Evolutionary conservation across 2,329 filamentous ascomycete genomes (phyloP).

Genomic region (Alternaria rosae): DNA sequence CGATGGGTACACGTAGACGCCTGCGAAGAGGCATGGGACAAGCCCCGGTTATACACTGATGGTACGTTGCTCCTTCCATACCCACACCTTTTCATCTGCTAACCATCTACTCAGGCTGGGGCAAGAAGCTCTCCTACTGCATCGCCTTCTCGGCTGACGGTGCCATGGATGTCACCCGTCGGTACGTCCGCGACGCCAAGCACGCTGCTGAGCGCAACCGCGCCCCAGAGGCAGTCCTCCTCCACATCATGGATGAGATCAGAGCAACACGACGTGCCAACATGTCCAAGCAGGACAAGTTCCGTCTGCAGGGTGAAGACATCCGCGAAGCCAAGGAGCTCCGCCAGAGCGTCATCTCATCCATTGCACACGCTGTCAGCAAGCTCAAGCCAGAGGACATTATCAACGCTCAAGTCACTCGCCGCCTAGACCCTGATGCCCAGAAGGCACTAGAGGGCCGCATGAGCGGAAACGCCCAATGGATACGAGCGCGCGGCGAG

Average conservation of each 20-base stretch:
- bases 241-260: slow-evolving; percentile 93
- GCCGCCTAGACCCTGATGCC: slow-evolving; percentile 53
- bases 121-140: slow-evolving; percentile 96
- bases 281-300: slow-evolving; percentile 84
- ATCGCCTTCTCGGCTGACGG: slow-evolving; percentile 95
- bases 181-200: slow-evolving; percentile 74
- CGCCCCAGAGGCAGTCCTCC: slow-evolving; percentile 86
- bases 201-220: slow-evolving; percentile 77
- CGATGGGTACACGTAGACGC: slow-evolving; percentile 97
- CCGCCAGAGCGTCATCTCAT: slow-evolving; percentile 74
- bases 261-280: slow-evolving; percentile 82
- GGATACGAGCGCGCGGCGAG: slow-evolving; percentile 48
- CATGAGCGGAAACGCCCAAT: slow-evolving; percentile 50
- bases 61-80: slow-evolving; percentile 58
- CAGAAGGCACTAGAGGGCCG: slow-evolving; percentile 58
- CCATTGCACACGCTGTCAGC: slow-evolving; percentile 76
- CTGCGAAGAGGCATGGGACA: slow-evolving; percentile 95
- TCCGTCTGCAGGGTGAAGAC: slow-evolving; percentile 82
- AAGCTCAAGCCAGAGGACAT: slow-evolving; percentile 65
- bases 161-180: slow-evolving; percentile 71
- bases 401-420: slow-evolving; percentile 33
- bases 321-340: slow-evolving; percentile 77
- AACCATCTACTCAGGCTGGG: slow-evolving; percentile 69
- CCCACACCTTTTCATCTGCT: slow-evolving; percentile 9
- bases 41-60: slow-evolving; percentile 88